A percentile compares a stretch with the other conserved stretches of the same genome.
These are phyloP conservation scores for Globisporangium okanoganense DNA, from an alignment of 352 stramenopile species.

Conservation along the genomic window DNA sequence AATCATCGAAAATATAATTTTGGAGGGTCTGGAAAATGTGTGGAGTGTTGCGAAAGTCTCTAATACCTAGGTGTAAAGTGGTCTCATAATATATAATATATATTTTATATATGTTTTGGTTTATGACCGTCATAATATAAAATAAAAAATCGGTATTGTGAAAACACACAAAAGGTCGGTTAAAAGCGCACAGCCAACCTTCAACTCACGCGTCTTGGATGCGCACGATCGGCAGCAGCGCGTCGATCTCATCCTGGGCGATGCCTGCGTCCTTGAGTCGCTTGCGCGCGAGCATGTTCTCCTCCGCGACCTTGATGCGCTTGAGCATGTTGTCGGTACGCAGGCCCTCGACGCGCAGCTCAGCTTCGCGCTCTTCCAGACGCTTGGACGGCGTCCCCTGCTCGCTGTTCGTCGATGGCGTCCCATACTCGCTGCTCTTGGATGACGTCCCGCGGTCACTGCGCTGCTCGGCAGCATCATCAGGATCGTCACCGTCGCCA, in stretches of 20 bases:
- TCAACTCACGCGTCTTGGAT: not conserved
- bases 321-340: slow-evolving; percentile 16
- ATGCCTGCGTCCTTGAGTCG: slow-evolving; percentile 33
- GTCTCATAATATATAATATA: too few species aligned
- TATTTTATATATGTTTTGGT: too few species aligned
- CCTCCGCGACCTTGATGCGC: slow-evolving; percentile 14
- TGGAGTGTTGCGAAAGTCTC: too few species aligned
- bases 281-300: slow-evolving; percentile 32
- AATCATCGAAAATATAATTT: too few species aligned
- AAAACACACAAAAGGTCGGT: not conserved
- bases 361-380: slow-evolving; percentile 4
- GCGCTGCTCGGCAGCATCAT: not conserved
- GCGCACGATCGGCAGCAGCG: slow-evolving; percentile 11
- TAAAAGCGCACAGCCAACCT: not conserved
- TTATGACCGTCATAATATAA: too few species aligned
- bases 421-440: not conserved
- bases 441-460: not conserved
- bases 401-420: not conserved
- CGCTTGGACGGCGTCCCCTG: not conserved
- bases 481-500: not conserved
- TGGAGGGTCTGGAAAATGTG: too few species aligned
- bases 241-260: slow-evolving; percentile 15
- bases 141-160: too few species aligned
- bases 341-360: slow-evolving; percentile 14
- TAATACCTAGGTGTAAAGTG: too few species aligned